phyloP scores from a whole-genome alignment of 2,329 filamentous ascomycete species.

The Neonectria punicea region DNA sequence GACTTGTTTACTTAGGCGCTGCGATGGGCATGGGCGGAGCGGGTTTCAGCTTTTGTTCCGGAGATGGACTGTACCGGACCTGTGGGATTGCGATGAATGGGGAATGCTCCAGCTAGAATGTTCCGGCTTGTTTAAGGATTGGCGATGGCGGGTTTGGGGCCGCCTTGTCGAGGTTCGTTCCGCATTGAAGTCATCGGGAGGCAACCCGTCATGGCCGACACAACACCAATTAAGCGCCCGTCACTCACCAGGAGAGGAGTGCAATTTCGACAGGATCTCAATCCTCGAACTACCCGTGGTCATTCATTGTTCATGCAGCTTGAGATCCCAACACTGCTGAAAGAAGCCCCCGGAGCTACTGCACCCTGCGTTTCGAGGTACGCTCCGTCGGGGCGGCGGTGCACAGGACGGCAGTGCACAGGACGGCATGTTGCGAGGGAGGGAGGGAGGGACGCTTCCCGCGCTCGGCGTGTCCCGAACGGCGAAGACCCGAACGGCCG shows the following conservation, averaged over 20 bases:
- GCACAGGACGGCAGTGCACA: constrained; percentile 11
- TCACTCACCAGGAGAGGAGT: background rate
- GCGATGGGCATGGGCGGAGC: constrained; percentile 5
- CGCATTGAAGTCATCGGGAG: constrained; percentile 17
- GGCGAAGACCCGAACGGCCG: constrained; percentile 6
- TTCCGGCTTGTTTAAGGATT: background rate
- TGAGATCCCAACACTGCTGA: constrained; percentile 34
- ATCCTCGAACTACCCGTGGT: background rate
- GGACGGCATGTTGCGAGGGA: background rate
- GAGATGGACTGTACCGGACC: background rate
- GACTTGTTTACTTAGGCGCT: constrained; percentile 23
- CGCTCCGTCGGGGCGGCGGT: constrained; percentile 19
- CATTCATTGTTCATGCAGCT: constrained; percentile 1
- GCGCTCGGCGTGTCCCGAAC: constrained; percentile 28
- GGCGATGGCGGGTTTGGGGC: background rate
- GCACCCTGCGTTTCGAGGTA: background rate
- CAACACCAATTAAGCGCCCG: constrained; percentile 8
- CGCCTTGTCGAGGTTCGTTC: constrained; percentile 9
- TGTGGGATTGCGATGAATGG: background rate
- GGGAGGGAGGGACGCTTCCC: background rate
- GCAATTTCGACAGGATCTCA: background rate
- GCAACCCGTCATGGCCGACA: constrained; percentile 25
- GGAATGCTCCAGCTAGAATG: background rate
- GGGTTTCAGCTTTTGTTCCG: constrained; percentile 3
- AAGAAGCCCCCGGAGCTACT: constrained; percentile 15